These are phyloP conservation scores for Gautieria morchelliformis DNA, from an alignment of 768 basidiomycete genomes.

Conservation along the genomic window DNA sequence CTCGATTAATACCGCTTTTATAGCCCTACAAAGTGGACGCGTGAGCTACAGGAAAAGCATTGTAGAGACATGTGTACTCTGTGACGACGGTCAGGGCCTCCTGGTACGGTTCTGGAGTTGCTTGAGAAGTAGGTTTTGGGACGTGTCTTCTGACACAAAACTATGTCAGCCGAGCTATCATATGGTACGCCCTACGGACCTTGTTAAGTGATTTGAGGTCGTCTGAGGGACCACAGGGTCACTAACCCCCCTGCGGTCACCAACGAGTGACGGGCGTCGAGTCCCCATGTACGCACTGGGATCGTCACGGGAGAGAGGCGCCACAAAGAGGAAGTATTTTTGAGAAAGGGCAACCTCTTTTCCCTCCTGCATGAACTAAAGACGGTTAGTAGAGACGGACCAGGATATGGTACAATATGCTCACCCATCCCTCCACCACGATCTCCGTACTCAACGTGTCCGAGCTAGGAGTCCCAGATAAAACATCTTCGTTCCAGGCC, in stretches of 20 bases:
- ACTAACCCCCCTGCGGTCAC: conserved; percentile 33
- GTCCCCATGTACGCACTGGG: conserved; percentile 21
- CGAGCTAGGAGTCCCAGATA: conserved; percentile 71
- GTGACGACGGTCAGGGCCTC: conserved; percentile 24
- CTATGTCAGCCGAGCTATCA: neutral
- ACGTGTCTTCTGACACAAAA: neutral
- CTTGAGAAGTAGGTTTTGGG: conserved; percentile 12
- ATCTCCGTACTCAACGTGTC: conserved; percentile 71
- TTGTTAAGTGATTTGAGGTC: neutral
- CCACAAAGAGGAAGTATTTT: conserved; percentile 63
- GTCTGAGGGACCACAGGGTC: conserved; percentile 29
- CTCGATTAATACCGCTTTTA: conserved; percentile 8
- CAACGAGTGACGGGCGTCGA: conserved; percentile 38
- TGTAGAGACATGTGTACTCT: neutral
- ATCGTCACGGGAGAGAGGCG: conserved; percentile 49
- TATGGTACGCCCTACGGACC: neutral
- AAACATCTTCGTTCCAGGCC: conserved; percentile 72
- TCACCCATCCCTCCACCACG: conserved; percentile 65
- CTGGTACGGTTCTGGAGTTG: conserved; percentile 30
- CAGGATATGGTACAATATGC: conserved; percentile 13
- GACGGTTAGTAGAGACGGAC: neutral
- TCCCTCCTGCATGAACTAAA: conserved; percentile 62
- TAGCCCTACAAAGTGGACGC: neutral
- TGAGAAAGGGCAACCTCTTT: conserved; percentile 59
- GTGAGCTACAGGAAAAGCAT: neutral